Base-by-base conservation (phyloP, 108 stramenopile genomes). In the Pseudonitzschia delicatissima region DNA sequence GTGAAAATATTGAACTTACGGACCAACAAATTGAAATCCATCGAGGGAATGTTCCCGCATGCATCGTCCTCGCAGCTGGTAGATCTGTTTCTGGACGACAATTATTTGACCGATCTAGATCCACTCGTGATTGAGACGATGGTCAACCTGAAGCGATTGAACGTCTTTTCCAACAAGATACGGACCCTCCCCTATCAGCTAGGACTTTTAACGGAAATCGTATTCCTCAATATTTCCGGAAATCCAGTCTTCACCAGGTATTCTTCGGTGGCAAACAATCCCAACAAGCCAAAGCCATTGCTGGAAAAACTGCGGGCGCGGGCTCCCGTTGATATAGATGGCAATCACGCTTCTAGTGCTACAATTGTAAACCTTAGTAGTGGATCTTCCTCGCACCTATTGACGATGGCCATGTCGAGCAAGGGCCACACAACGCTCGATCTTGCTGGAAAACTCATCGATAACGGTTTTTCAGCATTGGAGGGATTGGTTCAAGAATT, bases 161-260 rank as follows among this genome's bases (percentile, higher is more conserved):
- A 77, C 52, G 27, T 77, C 12, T 35, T 45, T 0, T 40, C 65
- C 31, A 77, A 77, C 61, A 71, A 71, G 21, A 59, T 77, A 20
- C 59, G 62, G 20, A 60, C 45, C 39, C 1, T 77, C n/a, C 69
- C 76, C 13, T 64, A 67, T 26, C 61, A 71, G 31, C 44, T 77
- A 29, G 75, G 68, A 12, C 58, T 69, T 33, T 44, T 69, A 15
- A 33, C 63, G 1, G 15, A 65, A 12, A 36, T 77, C 2, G 34
- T 28, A 45, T 13, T 49, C 7, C 32, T 71, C 1, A 17, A 28
- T 5, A 13, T 76, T 17, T 35, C 64, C 6, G 62, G 62, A 27
- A 76, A 76, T 66, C 68, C 75, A 2, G 45, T 69, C 7, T 45
- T 57, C 17, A 55, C 53, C 53, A 55, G 31, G 53, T n/a, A 31